phyloP scores from a whole-genome alignment of 495 filamentous ascomycete species.

The Neurospora intermedia region DNA sequence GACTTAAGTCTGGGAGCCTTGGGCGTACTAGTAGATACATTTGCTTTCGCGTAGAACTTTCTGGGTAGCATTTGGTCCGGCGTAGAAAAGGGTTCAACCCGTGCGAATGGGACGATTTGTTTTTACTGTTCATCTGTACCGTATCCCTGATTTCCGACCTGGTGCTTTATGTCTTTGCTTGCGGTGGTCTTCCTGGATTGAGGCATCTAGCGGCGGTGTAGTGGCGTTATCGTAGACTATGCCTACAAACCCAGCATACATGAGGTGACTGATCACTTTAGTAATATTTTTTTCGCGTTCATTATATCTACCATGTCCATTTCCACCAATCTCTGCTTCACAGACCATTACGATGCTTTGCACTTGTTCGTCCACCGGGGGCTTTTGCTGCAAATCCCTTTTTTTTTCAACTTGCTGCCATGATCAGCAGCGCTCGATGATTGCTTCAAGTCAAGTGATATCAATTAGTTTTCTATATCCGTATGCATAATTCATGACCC shows the following conservation, averaged over 20 bases:
- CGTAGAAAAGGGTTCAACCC: constrained; percentile 15
- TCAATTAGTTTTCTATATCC: background rate
- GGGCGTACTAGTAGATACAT: background rate
- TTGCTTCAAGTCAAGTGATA: background rate
- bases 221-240: no score
- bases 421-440: background rate
- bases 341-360: no score
- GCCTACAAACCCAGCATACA: no score
- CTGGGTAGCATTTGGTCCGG: background rate
- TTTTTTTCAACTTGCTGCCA: no score
- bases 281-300: no score
- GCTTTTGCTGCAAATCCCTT: background rate
- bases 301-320: no score
- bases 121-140: background rate
- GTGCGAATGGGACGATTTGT: constrained; percentile 13
- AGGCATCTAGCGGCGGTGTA: no score
- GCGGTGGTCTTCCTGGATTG: no score
- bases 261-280: no score
- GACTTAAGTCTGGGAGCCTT: background rate
- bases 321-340: no score
- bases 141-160: background rate
- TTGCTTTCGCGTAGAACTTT: constrained; percentile 6
- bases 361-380: no score
- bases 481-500: background rate
- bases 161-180: background rate